phyloP scores from a whole-genome alignment of 805 yeast genomes.

The Candida adriatica region DNA sequence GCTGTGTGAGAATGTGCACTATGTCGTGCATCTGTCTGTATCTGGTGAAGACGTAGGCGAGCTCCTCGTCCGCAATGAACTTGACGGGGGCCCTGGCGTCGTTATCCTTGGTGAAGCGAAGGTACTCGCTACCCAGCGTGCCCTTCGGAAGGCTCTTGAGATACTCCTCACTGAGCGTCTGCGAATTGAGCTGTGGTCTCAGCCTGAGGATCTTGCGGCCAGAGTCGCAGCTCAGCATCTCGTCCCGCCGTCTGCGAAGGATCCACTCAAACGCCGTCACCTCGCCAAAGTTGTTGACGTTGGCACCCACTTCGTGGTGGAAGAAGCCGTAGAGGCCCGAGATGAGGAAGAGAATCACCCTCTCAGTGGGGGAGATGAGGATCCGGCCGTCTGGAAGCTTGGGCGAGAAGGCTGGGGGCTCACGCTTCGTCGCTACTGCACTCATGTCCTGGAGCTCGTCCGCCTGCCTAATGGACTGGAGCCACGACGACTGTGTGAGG shows the following conservation, averaged over 20 bases:
- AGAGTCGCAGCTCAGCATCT: slow-evolving; percentile 67
- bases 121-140: slow-evolving; percentile 76
- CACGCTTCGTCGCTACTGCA: slow-evolving; percentile 1
- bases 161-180: slow-evolving; percentile 55
- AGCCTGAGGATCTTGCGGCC: slow-evolving; percentile 79
- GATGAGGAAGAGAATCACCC: slow-evolving; percentile 54
- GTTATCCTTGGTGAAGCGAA: slow-evolving; percentile 83
- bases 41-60: slow-evolving; percentile 88
- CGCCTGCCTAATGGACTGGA: slow-evolving; percentile 48
- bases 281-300: slow-evolving; percentile 83
- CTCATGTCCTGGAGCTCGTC: slow-evolving; percentile 42
- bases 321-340: slow-evolving; percentile 73
- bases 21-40: slow-evolving; percentile 97
- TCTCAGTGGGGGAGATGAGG: slow-evolving; percentile 61
- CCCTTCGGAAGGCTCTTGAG: slow-evolving; percentile 55
- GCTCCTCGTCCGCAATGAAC: slow-evolving; percentile 82
- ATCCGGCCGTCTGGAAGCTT: slow-evolving; percentile 69
- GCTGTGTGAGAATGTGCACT: slow-evolving; percentile 85
- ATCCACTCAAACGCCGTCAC: slow-evolving; percentile 74
- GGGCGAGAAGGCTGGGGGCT: slow-evolving; percentile 11
- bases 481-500: slow-evolving; percentile 19
- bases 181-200: slow-evolving; percentile 75
- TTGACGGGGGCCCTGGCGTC: slow-evolving; percentile 88
- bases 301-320: slow-evolving; percentile 70
- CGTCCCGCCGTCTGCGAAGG: slow-evolving; percentile 51